A percentile compares a stretch with the other conserved stretches of the same genome.
Conservation (phyloP, 179 eudicot genomes). For the Silene coronaria region DNA sequence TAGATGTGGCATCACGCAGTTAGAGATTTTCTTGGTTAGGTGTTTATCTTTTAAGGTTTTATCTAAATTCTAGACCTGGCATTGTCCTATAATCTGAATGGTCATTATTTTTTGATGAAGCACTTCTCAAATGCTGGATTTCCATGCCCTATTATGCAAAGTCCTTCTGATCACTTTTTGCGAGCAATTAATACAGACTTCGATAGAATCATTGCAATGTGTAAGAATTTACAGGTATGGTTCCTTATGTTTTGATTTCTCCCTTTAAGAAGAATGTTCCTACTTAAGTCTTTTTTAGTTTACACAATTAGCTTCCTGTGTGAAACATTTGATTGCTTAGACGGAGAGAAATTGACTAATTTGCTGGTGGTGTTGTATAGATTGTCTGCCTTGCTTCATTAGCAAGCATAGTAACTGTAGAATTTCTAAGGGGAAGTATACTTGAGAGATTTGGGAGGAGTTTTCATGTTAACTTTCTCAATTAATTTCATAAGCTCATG, state of each 20-base stretch:
- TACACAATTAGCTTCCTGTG: too few species aligned
- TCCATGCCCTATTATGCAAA: conserved; percentile 99
- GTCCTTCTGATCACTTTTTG: conserved; percentile 96
- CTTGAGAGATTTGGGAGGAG: too few species aligned
- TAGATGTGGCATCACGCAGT: not conserved
- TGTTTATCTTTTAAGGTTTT: not conserved
- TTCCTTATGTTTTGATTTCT: not conserved
- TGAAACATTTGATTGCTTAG: too few species aligned
- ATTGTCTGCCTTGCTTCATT: too few species aligned
- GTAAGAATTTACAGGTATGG: conserved; percentile 93
- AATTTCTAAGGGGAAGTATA: too few species aligned
- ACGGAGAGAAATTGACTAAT: too few species aligned
- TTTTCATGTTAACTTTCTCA: too few species aligned
- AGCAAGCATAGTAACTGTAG: too few species aligned
- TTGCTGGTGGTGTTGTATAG: too few species aligned
- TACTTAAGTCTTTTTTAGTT: too few species aligned
- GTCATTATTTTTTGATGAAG: conserved; percentile 42
- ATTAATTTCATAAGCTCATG: too few species aligned
- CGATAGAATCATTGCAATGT: conserved; percentile 95
- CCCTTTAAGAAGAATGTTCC: not conserved
- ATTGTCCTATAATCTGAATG: conserved; percentile 16
- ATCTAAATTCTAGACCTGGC: not conserved
- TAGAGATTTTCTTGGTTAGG: not conserved
- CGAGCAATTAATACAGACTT: conserved; percentile 97
- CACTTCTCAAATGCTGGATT: conserved; percentile 98